These are phyloP conservation scores for Clonostachys rosea DNA, from an alignment of 2,329 filamentous ascomycete species.

Conservation along the genomic window DNA sequence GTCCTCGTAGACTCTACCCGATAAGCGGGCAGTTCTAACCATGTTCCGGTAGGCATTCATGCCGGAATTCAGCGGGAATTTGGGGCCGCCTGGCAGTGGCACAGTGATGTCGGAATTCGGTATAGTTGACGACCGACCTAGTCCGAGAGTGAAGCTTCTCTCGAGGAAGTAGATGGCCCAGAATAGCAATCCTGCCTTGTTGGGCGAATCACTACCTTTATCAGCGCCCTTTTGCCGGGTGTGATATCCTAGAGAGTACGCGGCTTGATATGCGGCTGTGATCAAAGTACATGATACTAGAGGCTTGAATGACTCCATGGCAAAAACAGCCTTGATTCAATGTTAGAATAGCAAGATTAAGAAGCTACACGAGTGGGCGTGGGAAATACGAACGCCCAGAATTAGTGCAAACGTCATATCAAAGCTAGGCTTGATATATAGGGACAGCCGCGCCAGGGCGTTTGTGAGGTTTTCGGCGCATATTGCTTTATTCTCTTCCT, in stretches of 20 bases:
- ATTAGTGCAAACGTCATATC: slow-evolving; percentile 6
- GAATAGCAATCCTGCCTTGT: slow-evolving; percentile 7
- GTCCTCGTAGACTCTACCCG: not conserved
- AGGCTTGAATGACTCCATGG: not conserved
- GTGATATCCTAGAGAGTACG: not conserved
- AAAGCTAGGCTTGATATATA: slow-evolving; percentile 6
- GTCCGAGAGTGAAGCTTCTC: slow-evolving; percentile 13
- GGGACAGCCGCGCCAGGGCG: slow-evolving; percentile 7
- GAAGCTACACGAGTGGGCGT: no score
- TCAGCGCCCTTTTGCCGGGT: not conserved
- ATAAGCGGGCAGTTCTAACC: not conserved
- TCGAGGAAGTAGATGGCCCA: slow-evolving; percentile 16
- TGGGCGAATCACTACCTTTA: slow-evolving; percentile 2
- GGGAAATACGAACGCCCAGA: not conserved
- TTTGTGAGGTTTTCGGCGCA: slow-evolving; percentile 12
- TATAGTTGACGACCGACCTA: slow-evolving; percentile 14
- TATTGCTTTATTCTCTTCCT: slow-evolving; percentile 2
- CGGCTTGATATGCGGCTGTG: not conserved
- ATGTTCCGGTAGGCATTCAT: not conserved
- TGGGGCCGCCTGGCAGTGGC: not conserved
- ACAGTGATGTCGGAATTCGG: slow-evolving; percentile 16
- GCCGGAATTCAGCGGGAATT: no score
- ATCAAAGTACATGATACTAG: not conserved
- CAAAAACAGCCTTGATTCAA: not conserved
- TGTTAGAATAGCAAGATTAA: not conserved